Evolutionary conservation across 129 eudicot species (phyloP), one percentile per base, ranked within the genome.

Genomic region (Helichrysum umbraculigerum): DNA sequence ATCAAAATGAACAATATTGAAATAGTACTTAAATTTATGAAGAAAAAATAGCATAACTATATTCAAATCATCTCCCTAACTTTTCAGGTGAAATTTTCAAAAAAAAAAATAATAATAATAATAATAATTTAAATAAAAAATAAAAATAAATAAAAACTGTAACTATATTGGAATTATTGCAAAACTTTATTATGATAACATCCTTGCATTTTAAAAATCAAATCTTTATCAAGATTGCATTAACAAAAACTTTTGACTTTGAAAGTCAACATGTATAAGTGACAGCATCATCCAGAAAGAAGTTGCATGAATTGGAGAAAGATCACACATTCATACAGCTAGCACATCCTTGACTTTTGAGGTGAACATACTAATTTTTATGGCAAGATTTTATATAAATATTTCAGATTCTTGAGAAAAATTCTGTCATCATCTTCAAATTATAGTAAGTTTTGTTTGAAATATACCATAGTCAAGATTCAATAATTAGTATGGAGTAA

Each of bases 311-410:
- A 62, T 6, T n/a, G 34, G 70, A 61, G 59, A 66, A 47, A 60
- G 42, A 42, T 62, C 41, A 41, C 14, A 62, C 75, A 68, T 11
- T 61, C 41, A 61, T 19, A 61, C 69, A 68, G 20, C 59, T 57
- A 68, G 29, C 47, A 33, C 1, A n/a, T 44, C 56, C 47, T 79
- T 79, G 83, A 79, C 73, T 79, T 79, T 78, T 33, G 29, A 11
- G 77, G 65, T 39, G 71, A 72, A 79, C 68, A 79, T 5, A 44
- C 21, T 20, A 70, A 72, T 50, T 78, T 21, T 7, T 21, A 50
- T 41, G 34, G 16, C 21, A 64, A 21, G 64, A 5, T 22, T 25
- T 25, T 28, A 63, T 32, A 34, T 1, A 1, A 10, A 47, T 21
- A 19, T 63, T 21, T 47, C 25, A 4, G 29, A 30, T 44, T 70